Evolutionary conservation across 306 rosid genomes (phyloP).

Genomic region (Lablab purpureus): DNA sequence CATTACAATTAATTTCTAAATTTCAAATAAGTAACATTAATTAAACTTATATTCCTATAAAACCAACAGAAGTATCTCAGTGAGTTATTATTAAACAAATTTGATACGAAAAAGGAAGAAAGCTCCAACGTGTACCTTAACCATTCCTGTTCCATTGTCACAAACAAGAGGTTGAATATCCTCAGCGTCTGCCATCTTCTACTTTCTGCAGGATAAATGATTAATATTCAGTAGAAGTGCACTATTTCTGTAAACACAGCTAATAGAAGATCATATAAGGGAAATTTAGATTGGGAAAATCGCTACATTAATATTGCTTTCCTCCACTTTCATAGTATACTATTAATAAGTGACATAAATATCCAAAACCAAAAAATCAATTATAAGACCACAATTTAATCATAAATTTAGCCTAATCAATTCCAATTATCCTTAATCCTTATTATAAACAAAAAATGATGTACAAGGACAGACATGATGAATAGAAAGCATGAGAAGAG

Average conservation of each 20-base stretch:
- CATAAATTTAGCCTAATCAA: slow-evolving; percentile 26
- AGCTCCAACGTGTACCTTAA: slow-evolving; percentile 65
- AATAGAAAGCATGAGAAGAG: neutral
- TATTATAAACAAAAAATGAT: neutral
- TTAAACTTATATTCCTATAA: slow-evolving; percentile 23
- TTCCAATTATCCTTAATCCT: neutral
- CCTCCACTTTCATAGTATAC: slow-evolving; percentile 18
- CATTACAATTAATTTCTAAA: slow-evolving; percentile 23
- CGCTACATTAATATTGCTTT: neutral
- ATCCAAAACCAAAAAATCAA: neutral
- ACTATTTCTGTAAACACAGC: slow-evolving; percentile 5
- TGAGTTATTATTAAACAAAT: neutral
- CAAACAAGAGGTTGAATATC: slow-evolving; percentile 99
- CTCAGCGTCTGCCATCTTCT: slow-evolving; percentile 95
- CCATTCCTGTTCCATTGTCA: slow-evolving; percentile 99
- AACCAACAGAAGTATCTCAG: slow-evolving; percentile 14
- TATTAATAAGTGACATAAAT: neutral
- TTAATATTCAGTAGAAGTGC: slow-evolving; percentile 25
- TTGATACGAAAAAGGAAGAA: neutral
- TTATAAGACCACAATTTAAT: neutral
- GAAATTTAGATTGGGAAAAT: neutral
- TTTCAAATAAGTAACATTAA: slow-evolving; percentile 16
- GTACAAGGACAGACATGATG: neutral
- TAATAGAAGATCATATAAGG: neutral
- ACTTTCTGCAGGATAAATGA: slow-evolving; percentile 47